Base-by-base conservation (phyloP, 768 basidiomycete species). In the Naganishia vishniacii region DNA sequence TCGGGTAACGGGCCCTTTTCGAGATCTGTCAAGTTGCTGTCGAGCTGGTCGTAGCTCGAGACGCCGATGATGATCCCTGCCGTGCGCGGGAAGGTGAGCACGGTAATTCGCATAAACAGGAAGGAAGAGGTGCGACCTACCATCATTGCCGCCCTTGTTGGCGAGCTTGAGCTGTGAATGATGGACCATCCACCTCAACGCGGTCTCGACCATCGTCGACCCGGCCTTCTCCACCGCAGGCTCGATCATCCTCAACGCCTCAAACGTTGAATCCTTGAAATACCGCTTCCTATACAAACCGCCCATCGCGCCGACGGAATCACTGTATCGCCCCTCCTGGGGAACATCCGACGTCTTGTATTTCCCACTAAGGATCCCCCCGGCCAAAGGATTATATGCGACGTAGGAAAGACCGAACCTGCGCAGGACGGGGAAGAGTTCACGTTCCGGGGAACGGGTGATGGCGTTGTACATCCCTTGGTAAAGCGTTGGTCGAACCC, bases 21-120 rank as follows among this genome's bases (percentile, higher is more conserved):
- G 49, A 75, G 65, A 62, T 72, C 69, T 9, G 45, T 65, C 31
- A 77, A 61, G 51, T 77, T 77, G 31, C 47, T 56, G 71, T 85
- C 81, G 48, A 85, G 82, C 68, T 87, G 85, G 31, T 78, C 77
- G 67, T 82, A 51, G 64, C 80, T 83, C 4, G 82, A 83, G 28
- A 85, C 85, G n/a, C 85, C 85, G 67, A 87, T 85, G 61, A 86
- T 75, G 62, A 86, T 76, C 7, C 62, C 74, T 56, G 32, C n/a
- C n/a, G n/a, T n/a, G n/a, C n/a, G n/a, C 18, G 18, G 7, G 23
- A 3, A 23, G 29, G 32, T 18, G 18, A 23, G 37, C 31, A 53
- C 32, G 2, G 34, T 31, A 34, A 16, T 34, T 15, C 18, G 12
- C 4, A 26, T 49, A 18, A 7, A 9, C 7, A 31, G 28, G 28